Evolutionary conservation across 2,329 filamentous ascomycete genomes (phyloP), one percentile per base, ranked within the genome.

Genomic region (Fusarium napiforme): DNA sequence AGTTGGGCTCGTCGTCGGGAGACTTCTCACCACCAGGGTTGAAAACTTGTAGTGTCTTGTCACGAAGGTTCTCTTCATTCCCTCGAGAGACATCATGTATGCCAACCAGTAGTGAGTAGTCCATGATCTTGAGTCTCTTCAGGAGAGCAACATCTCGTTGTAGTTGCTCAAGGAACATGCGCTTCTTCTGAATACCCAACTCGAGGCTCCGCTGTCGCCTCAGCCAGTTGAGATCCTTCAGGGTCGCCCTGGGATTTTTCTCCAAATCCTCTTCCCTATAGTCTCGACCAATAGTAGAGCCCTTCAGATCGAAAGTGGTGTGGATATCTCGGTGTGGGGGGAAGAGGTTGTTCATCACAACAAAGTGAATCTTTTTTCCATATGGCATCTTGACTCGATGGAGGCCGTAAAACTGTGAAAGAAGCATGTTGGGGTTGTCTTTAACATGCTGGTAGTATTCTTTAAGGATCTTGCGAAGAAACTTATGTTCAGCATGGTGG

Each of bases 261-360:
- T 92, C 93, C 58, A 98, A 84, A 65, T 97, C 92, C 52, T 97
- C 94, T 81, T 98, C 96, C 77, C 87, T 92, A 81, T 96, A 96
- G 81, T 98, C 94, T 79, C 96, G 90, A 19, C 96, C 96, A 75
- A 98, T 91, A 1, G 96, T 98, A 11, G 96, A 98, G 14, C 96
- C 96, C 84, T 99, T 99, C 76, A 99, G 83, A 82, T 99, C 96
- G 79, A 97, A 99, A 7, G 95, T 99, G 79, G 94, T 91, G 84
- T 99, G 96, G 69, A 99, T 98, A 82, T 99, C 96, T 76, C 96
- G 91, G 84, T 99, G 96, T 11, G 96, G 96, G 18, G 96, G 96
- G 79, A 99, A 99, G 21, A 99, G 89, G 82, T 99, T 99, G 86
- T 99, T 99, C 96, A 99, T 99, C 80, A 99, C 95, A 68, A 99